These are phyloP conservation scores for Ceratobasidium sp. DNA, from an alignment of 1,284 basidiomycete genomes.

Conservation along the genomic window DNA sequence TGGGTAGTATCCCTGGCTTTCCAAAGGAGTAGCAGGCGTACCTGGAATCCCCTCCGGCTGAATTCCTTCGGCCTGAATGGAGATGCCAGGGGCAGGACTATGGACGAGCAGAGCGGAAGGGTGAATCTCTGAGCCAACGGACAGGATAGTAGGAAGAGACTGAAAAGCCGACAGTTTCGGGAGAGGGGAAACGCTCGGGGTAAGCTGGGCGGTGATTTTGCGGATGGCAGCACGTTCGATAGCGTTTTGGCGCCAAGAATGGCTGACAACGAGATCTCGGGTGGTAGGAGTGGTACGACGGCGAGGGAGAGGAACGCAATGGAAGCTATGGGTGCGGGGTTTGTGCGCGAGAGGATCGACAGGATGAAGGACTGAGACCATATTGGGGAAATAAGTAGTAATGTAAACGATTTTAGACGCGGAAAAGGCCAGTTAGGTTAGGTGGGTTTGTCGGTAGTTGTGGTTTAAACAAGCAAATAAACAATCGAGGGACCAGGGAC, in stretches of 20 bases:
- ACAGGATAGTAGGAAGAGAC: background rate
- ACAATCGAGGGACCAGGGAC: background rate
- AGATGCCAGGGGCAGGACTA: background rate
- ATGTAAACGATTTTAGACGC: background rate
- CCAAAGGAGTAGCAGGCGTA: slow-evolving; percentile 28
- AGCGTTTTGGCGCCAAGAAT: slow-evolving; percentile 19
- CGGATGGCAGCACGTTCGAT: slow-evolving; percentile 34
- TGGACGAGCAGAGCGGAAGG: background rate
- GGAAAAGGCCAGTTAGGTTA: background rate
- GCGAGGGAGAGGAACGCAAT: slow-evolving; percentile 14
- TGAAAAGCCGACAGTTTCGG: background rate
- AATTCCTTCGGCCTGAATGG: background rate
- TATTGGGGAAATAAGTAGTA: slow-evolving; percentile 19
- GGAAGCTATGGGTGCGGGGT: slow-evolving; percentile 6
- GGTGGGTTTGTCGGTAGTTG: background rate
- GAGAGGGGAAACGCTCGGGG: background rate
- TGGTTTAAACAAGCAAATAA: background rate
- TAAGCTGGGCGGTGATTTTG: background rate
- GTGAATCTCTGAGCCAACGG: background rate
- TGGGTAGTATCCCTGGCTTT: slow-evolving; percentile 5
- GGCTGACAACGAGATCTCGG: slow-evolving; percentile 13
- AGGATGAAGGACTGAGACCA: slow-evolving; percentile 30
- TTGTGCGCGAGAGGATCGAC: slow-evolving; percentile 30
- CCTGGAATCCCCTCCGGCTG: slow-evolving; percentile 10
- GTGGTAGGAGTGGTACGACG: slow-evolving; percentile 15